These are phyloP conservation scores for Chaetothyriales sp. DNA, from an alignment of 2,329 filamentous ascomycete species.

Conservation along the genomic window DNA sequence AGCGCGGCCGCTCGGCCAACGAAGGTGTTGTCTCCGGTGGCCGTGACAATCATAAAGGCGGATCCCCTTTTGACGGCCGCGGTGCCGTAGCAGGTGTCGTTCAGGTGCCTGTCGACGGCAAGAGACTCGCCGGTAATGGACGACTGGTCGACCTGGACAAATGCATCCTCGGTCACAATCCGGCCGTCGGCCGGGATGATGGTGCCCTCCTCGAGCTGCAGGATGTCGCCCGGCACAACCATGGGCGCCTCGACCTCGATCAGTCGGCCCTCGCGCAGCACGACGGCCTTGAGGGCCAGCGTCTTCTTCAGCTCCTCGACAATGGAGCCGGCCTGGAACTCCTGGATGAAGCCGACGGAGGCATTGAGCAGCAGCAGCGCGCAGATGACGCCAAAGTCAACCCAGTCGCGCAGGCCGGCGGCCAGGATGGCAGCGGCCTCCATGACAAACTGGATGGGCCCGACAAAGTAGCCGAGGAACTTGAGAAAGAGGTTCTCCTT, in stretches of 20 bases:
- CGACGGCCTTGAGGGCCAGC: slow-evolving; percentile 72
- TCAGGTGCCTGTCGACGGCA: slow-evolving; percentile 74
- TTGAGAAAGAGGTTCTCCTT: slow-evolving; percentile 75
- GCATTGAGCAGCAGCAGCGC: slow-evolving; percentile 74
- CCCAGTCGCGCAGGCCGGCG: slow-evolving; percentile 75
- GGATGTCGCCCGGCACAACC: slow-evolving; percentile 79
- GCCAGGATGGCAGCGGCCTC: slow-evolving; percentile 73
- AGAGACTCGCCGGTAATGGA: slow-evolving; percentile 85
- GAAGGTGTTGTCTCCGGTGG: slow-evolving; percentile 80
- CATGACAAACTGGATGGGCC: slow-evolving; percentile 90
- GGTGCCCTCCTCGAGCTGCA: slow-evolving; percentile 80
- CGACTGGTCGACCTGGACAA: slow-evolving; percentile 83
- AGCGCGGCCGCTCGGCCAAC: slow-evolving; percentile 79
- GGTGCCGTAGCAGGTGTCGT: slow-evolving; percentile 70
- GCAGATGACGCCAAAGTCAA: slow-evolving; percentile 86
- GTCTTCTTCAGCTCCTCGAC: slow-evolving; percentile 87
- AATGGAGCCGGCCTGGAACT: slow-evolving; percentile 79
- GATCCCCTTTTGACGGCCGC: slow-evolving; percentile 85
- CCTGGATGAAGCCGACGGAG: slow-evolving; percentile 72
- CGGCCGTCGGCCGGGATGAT: slow-evolving; percentile 83
- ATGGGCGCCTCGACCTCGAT: slow-evolving; percentile 70
- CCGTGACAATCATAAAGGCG: slow-evolving; percentile 67
- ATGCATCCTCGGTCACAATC: slow-evolving; percentile 69
- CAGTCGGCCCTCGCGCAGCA: slow-evolving; percentile 66
- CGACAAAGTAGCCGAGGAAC: slow-evolving; percentile 70